These are phyloP conservation scores for Niveomyces coronatus DNA, from an alignment of 2,329 filamentous ascomycete genomes.

Conservation along the genomic window DNA sequence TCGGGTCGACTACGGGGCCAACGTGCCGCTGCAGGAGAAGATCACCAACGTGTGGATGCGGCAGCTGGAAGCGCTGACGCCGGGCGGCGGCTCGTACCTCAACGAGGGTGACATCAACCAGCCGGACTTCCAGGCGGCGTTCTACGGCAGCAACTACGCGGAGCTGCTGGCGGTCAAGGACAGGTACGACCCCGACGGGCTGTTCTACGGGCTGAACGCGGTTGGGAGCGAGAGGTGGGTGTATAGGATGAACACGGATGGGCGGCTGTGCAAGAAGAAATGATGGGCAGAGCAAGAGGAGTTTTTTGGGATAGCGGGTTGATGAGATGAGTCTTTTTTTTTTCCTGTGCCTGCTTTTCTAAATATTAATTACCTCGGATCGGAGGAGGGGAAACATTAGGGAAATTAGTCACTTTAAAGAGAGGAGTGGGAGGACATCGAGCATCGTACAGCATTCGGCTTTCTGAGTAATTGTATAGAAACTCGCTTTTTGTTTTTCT, in stretches of 20 bases:
- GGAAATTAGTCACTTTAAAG: too few relatives aligned
- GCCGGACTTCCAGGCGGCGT: constrained; percentile 30
- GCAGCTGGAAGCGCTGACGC: constrained; percentile 27
- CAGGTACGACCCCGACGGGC: constrained; percentile 34
- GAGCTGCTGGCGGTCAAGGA: constrained; percentile 34
- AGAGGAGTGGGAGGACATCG: too few relatives aligned
- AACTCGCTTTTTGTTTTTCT: too few relatives aligned
- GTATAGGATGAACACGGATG: constrained; percentile 18
- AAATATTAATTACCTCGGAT: too few relatives aligned
- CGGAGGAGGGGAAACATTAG: too few relatives aligned
- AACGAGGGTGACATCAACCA: constrained; percentile 41
- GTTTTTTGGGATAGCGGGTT: too few relatives aligned
- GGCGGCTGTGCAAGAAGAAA: constrained; percentile 27
- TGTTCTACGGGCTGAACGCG: constrained; percentile 38
- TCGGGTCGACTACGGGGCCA: too few relatives aligned
- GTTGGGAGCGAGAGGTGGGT: constrained; percentile 44
- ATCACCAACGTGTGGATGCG: constrained; percentile 23
- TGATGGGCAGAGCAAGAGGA: too few relatives aligned
- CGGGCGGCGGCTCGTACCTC: constrained; percentile 34
- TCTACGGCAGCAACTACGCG: constrained; percentile 37
- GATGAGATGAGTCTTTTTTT: too few relatives aligned
- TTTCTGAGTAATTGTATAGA: too few relatives aligned
- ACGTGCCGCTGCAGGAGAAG: not conserved
- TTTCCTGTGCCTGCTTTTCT: too few relatives aligned
- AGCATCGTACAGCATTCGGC: too few relatives aligned